Percentiles rank a stretch among this genome's conserved stretches.
These are phyloP conservation scores for Hypomontagnella submonticulosa DNA, from an alignment of 495 filamentous ascomycete species.

Conservation along the genomic window DNA sequence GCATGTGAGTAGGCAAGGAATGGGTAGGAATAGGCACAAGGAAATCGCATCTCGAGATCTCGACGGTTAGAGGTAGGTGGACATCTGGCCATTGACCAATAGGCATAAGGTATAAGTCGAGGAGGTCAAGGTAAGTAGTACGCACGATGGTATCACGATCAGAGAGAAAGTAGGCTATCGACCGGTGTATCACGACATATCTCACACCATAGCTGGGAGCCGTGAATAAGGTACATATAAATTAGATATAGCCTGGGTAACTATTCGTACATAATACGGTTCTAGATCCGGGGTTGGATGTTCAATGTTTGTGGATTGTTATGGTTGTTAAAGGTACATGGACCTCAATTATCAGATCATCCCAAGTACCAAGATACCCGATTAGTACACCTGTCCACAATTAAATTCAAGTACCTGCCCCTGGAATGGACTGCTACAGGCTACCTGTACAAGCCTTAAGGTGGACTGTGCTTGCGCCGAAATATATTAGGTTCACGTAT, in stretches of 20 bases:
- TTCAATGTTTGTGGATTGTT: not conserved
- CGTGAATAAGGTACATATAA: not conserved
- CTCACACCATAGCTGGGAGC: conserved; percentile 25
- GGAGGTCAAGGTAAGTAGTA: conserved; percentile 10
- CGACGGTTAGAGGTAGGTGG: not conserved
- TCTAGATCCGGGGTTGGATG: not conserved
- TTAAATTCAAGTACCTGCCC: no score
- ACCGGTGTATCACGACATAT: conserved; percentile 27
- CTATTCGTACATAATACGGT: conserved; percentile 1
- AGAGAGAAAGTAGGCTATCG: not conserved
- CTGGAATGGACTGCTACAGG: no score
- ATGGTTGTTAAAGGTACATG: no score
- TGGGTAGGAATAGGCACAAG: conserved; percentile 3
- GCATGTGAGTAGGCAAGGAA: not conserved
- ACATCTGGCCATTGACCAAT: not conserved
- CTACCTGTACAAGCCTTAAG: no score
- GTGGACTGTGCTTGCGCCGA: no score
- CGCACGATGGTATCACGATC: conserved; percentile 29
- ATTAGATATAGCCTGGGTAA: not conserved
- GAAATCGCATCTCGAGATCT: conserved; percentile 24
- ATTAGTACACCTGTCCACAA: no score
- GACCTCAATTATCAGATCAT: no score
- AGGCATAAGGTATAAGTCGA: not conserved
- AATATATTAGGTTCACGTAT: no score
- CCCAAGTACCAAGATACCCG: no score